Conservation (phyloP, 2,329 filamentous ascomycete species). For the Periconia digitata region DNA sequence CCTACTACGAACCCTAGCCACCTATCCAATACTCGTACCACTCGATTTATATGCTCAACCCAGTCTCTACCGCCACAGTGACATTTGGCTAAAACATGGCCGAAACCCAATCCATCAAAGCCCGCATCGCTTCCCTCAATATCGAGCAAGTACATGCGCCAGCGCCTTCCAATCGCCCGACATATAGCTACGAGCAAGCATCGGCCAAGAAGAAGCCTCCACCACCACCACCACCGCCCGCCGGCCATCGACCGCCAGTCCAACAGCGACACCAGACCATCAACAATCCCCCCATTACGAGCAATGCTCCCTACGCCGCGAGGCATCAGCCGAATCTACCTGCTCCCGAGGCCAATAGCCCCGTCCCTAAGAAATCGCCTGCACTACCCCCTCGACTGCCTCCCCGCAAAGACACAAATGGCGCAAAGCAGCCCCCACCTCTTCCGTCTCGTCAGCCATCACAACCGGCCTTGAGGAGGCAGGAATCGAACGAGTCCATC, state of each 20-base stretch:
- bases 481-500: slow-evolving; percentile 51
- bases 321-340: slow-evolving; percentile 45
- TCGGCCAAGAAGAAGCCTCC: slow-evolving; percentile 37
- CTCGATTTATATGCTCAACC: neutral
- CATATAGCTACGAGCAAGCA: slow-evolving; percentile 39
- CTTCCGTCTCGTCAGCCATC: slow-evolving; percentile 47
- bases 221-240: slow-evolving; percentile 41
- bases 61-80: neutral
- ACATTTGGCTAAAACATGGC: slow-evolving; percentile 30
- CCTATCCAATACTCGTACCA: neutral
- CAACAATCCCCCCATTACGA: slow-evolving; percentile 45
- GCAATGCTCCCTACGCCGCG: slow-evolving; percentile 36
- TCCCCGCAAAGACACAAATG: slow-evolving; percentile 52
- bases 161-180: slow-evolving; percentile 37
- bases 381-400: slow-evolving; percentile 45
- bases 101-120: slow-evolving; percentile 41
- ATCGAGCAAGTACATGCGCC: slow-evolving; percentile 48
- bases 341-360: slow-evolving; percentile 13
- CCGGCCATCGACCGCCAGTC: slow-evolving; percentile 37
- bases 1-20: too few relatives aligned
- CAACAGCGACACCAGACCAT: slow-evolving; percentile 37
- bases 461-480: slow-evolving; percentile 36
- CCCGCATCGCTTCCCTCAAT: slow-evolving; percentile 52
- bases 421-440: slow-evolving; percentile 38
- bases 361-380: slow-evolving; percentile 26